A percentile compares a stretch with the other conserved stretches of the same genome.
Conservation (phyloP, 2,329 filamentous ascomycete genomes). For the Penicillium italicum region DNA sequence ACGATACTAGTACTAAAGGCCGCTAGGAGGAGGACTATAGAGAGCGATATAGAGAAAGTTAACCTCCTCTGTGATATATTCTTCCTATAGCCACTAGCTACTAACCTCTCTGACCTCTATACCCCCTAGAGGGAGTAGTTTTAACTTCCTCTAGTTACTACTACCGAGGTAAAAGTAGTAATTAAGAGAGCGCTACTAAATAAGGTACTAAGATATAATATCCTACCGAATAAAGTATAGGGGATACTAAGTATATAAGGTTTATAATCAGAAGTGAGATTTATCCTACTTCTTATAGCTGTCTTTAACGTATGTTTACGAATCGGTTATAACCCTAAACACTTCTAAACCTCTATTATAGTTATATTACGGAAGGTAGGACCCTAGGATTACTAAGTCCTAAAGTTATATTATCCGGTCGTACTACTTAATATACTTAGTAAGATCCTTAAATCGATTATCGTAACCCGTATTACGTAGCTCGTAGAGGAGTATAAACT, state of each 20-base stretch:
- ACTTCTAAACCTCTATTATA: constrained; percentile 4
- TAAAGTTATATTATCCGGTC: neutral
- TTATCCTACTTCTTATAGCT: neutral
- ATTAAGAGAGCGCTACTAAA: neutral
- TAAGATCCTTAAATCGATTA: neutral
- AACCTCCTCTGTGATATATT: neutral
- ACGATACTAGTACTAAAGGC: neutral
- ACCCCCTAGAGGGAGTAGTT: too few species aligned
- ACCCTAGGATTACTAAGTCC: neutral
- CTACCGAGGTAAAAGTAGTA: neutral
- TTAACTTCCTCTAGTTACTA: neutral
- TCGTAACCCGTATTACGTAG: neutral
- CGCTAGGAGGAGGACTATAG: too few species aligned
- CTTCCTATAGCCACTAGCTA: too few species aligned
- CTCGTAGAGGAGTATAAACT: neutral
- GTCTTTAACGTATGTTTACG: neutral
- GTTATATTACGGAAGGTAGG: constrained; percentile 1
- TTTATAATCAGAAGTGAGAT: neutral
- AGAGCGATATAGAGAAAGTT: neutral
- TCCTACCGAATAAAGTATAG: constrained; percentile 5
- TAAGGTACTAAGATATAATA: constrained; percentile 11
- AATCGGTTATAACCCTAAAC: neutral
- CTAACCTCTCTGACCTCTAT: too few species aligned
- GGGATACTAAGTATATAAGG: neutral
- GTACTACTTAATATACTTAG: neutral